phyloP scores from a whole-genome alignment of 495 filamentous ascomycete genomes.

The Monascus purpureus region DNA sequence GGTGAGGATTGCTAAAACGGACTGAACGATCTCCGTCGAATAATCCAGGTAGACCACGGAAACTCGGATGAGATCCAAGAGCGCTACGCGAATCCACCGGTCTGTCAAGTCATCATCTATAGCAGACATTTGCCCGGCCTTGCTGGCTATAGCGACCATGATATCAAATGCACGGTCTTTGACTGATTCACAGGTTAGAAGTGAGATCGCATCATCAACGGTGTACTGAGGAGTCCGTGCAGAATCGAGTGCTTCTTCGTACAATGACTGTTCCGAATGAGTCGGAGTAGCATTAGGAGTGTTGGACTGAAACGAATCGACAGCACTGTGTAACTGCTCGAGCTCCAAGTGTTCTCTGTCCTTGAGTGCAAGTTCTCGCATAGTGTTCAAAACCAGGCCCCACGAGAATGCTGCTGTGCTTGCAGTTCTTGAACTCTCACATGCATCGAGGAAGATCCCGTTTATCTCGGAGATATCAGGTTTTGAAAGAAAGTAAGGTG shows the following conservation, averaged over 20 bases:
- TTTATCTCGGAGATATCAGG: slow-evolving; percentile 51
- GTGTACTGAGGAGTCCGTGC: slow-evolving; percentile 21
- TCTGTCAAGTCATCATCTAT: slow-evolving; percentile 25
- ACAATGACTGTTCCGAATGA: slow-evolving; percentile 25
- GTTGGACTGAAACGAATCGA: slow-evolving; percentile 36
- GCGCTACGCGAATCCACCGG: slow-evolving; percentile 36
- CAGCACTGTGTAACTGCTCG: slow-evolving; percentile 47
- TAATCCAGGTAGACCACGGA: slow-evolving; percentile 47
- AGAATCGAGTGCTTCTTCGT: slow-evolving; percentile 38
- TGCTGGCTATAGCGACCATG: slow-evolving; percentile 41
- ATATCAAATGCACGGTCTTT: slow-evolving; percentile 46
- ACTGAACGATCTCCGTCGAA: slow-evolving; percentile 46
- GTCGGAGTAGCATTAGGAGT: slow-evolving; percentile 14
- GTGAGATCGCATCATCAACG: slow-evolving; percentile 32
- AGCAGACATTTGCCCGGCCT: slow-evolving; percentile 20
- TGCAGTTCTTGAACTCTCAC: slow-evolving; percentile 36
- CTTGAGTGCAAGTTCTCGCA: slow-evolving; percentile 44
- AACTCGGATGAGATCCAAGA: slow-evolving; percentile 52
- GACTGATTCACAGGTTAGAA: slow-evolving; percentile 38
- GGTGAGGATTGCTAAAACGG: slow-evolving; percentile 45
- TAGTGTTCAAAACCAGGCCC: slow-evolving; percentile 56
- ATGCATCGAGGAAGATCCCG: slow-evolving; percentile 39
- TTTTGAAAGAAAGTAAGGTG: slow-evolving; percentile 48
- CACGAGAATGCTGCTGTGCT: slow-evolving; percentile 62
- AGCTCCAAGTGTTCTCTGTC: slow-evolving; percentile 45